Evolutionary conservation across 257 asterid species (phyloP).

Genomic region (Paraleonurus japonicus): DNA sequence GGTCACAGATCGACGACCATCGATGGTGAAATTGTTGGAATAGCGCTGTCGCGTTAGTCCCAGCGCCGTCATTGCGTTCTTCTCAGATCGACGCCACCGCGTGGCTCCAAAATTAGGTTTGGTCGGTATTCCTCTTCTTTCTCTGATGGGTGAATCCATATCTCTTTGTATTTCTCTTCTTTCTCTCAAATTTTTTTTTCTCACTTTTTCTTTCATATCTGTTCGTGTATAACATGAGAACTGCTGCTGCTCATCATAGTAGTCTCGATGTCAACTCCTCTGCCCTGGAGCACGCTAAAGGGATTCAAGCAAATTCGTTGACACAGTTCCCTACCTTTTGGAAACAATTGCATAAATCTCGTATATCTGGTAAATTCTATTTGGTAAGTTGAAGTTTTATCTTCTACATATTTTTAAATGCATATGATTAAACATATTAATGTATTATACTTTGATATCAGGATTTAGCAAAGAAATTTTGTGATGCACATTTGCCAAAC

Average conservation of each 20-base stretch:
- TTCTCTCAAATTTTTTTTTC: too few species aligned
- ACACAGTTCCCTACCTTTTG: conserved; percentile 45
- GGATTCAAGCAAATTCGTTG: conserved; percentile 36
- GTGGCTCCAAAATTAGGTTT: too few species aligned
- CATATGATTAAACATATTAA: background rate
- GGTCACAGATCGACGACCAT: too few species aligned
- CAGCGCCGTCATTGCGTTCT: too few species aligned
- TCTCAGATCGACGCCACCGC: too few species aligned
- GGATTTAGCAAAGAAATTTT: conserved; percentile 54
- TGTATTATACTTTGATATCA: conserved; percentile 25
- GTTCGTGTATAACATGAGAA: conserved; percentile 22
- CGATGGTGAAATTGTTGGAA: too few species aligned
- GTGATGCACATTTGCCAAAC: conserved; percentile 52
- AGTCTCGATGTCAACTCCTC: conserved; percentile 30
- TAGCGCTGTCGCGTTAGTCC: too few species aligned
- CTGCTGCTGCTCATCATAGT: conserved; percentile 4
- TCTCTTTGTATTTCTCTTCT: too few species aligned
- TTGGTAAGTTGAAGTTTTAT: conserved; percentile 43
- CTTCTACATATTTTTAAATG: background rate
- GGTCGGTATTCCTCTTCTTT: too few species aligned
- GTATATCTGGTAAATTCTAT: conserved; percentile 56
- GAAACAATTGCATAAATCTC: conserved; percentile 55
- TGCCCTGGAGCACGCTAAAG: conserved; percentile 13
- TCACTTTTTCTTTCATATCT: too few species aligned
- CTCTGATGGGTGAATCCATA: too few species aligned